phyloP scores from a whole-genome alignment of 2,329 filamentous ascomycete genomes.

The Claviceps quebecensis region DNA sequence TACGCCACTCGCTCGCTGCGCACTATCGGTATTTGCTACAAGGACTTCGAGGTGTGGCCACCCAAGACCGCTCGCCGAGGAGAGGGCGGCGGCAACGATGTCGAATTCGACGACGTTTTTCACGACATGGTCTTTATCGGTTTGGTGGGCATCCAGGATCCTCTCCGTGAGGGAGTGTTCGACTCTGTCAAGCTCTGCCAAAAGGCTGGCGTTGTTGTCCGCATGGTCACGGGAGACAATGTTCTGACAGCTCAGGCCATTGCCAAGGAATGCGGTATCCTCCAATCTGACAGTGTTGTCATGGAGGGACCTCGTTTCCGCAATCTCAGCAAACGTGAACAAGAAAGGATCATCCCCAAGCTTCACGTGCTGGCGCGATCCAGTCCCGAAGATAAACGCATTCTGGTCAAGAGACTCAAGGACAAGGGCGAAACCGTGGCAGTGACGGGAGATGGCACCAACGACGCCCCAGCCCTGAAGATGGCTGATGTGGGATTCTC shows the following conservation, averaged over 20 bases:
- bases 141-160: conserved; percentile 71
- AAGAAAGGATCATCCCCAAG: conserved; percentile 52
- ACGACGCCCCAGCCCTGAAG: conserved; percentile 69
- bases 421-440: conserved; percentile 65
- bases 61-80: conserved; percentile 44
- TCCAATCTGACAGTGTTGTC: conserved; percentile 51
- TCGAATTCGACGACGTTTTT: conserved; percentile 54
- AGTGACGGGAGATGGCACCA: conserved; percentile 73
- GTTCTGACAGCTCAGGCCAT: conserved; percentile 67
- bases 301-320: conserved; percentile 71
- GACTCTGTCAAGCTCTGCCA: conserved; percentile 63
- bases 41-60: conserved; percentile 76
- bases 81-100: conserved; percentile 43
- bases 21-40: conserved; percentile 73
- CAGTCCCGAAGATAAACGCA: conserved; percentile 63
- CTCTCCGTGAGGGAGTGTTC: conserved; percentile 58
- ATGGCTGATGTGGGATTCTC: conserved; percentile 74
- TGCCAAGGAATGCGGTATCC: conserved; percentile 64
- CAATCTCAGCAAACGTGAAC: conserved; percentile 51
- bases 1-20: conserved; percentile 72
- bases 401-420: conserved; percentile 57
- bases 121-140: conserved; percentile 53
- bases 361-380: conserved; percentile 62
- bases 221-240: conserved; percentile 81
- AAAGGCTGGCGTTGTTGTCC: conserved; percentile 61